Evolutionary conservation across 495 filamentous ascomycete species (phyloP).

Genomic region (Penicillium angulare): DNA sequence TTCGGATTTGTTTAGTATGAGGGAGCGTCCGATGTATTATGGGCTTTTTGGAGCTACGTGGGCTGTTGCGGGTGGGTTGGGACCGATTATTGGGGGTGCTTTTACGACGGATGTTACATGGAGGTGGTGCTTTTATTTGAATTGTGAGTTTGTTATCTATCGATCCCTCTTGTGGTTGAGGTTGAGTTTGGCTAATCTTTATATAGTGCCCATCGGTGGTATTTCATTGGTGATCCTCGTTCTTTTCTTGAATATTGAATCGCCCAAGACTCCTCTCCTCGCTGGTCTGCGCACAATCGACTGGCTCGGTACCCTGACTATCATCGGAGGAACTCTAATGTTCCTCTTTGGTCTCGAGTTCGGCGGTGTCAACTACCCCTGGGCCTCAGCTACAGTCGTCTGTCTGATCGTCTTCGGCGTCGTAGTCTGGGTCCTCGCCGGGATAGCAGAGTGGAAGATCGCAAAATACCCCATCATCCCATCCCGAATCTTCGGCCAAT

Average conservation of each 20-base stretch:
- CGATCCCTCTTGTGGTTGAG: not conserved
- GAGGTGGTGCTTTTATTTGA: conserved; percentile 67
- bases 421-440: conserved; percentile 59
- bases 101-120: conserved; percentile 64
- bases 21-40: conserved; percentile 62
- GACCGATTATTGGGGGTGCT: conserved; percentile 73
- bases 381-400: conserved; percentile 71
- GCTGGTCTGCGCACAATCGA: conserved; percentile 75
- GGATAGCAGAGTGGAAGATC: conserved; percentile 66
- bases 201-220: conserved; percentile 66
- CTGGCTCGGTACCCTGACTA: conserved; percentile 66
- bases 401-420: conserved; percentile 77
- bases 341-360: conserved; percentile 77
- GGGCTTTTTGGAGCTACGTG: conserved; percentile 67
- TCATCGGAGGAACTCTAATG: conserved; percentile 79
- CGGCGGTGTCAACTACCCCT: conserved; percentile 73
- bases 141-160: conserved; percentile 46
- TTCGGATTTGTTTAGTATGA: conserved; percentile 74
- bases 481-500: conserved; percentile 59
- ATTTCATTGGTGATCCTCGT: conserved; percentile 63
- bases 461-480: conserved; percentile 80
- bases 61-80: conserved; percentile 71
- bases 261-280: conserved; percentile 66
- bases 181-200: conserved; percentile 12
- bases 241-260: conserved; percentile 73